phyloP scores from a whole-genome alignment of 352 stramenopile genomes.

The Phytophthora sojae region DNA sequence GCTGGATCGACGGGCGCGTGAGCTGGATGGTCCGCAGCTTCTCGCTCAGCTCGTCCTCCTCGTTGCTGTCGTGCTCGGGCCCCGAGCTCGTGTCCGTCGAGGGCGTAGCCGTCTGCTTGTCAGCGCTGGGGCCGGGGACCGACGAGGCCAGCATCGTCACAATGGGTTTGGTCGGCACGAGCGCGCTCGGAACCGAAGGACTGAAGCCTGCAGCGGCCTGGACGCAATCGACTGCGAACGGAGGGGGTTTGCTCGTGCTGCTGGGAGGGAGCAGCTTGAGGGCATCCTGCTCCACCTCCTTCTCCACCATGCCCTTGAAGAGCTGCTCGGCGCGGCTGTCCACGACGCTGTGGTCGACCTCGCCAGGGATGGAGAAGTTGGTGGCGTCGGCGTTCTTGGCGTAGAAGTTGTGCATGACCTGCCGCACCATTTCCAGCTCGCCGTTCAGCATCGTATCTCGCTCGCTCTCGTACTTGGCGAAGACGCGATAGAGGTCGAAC shows the following conservation, averaged over 20 bases:
- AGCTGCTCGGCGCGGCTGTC: slow-evolving; percentile 63
- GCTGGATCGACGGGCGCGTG: slow-evolving; percentile 60
- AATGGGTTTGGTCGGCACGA: slow-evolving; percentile 14
- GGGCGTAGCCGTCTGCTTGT: slow-evolving; percentile 21
- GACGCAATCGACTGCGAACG: slow-evolving; percentile 8
- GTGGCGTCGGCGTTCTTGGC: slow-evolving; percentile 76
- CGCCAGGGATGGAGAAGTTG: slow-evolving; percentile 66
- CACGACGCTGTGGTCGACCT: slow-evolving; percentile 57
- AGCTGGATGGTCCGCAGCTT: slow-evolving; percentile 78
- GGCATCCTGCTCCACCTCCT: slow-evolving; percentile 50
- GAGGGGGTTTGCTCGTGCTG: slow-evolving; percentile 7
- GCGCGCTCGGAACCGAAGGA: slow-evolving; percentile 12
- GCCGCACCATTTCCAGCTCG: slow-evolving; percentile 83
- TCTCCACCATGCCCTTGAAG: slow-evolving; percentile 67
- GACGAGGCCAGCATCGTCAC: slow-evolving; percentile 9
- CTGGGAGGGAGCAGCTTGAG: slow-evolving; percentile 35
- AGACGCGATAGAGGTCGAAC: slow-evolving; percentile 75
- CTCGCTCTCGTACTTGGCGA: slow-evolving; percentile 82
- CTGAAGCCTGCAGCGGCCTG: slow-evolving; percentile 12
- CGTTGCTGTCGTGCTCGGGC: slow-evolving; percentile 37
- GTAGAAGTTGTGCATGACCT: slow-evolving; percentile 86
- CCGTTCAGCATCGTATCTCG: slow-evolving; percentile 78
- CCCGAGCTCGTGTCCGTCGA: slow-evolving; percentile 17
- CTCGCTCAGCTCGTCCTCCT: slow-evolving; percentile 66
- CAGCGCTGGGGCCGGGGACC: neutral